Percentiles rank a stretch among this genome's conserved stretches.
These are phyloP conservation scores for Globisporangium rhizosaccharum DNA, from an alignment of 352 stramenopile genomes.

Conservation along the genomic window DNA sequence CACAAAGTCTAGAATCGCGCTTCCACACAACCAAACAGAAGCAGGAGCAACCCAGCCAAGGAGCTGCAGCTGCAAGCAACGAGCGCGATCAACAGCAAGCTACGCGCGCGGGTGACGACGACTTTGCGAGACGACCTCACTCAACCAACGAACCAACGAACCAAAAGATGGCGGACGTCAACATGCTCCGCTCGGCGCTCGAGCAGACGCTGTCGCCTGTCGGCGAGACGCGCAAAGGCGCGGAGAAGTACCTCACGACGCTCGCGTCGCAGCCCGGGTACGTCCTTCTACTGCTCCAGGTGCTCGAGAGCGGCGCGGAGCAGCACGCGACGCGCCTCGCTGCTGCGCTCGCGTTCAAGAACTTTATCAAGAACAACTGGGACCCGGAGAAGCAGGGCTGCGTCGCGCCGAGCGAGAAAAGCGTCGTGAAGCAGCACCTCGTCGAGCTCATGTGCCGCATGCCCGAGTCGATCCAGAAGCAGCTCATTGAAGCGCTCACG, in stretches of 20 bases:
- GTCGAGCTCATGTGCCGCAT: conserved; percentile 98
- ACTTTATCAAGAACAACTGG: conserved; percentile 98
- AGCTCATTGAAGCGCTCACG: conserved; percentile 95
- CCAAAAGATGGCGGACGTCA: conserved; percentile 47
- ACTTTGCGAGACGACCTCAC: background rate
- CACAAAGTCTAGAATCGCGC: too few species aligned
- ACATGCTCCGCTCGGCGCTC: conserved; percentile 65
- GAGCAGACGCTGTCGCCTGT: conserved; percentile 77
- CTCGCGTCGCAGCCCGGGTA: conserved; percentile 64
- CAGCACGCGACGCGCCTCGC: conserved; percentile 63
- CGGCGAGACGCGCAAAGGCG: conserved; percentile 60
- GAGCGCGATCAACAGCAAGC: background rate
- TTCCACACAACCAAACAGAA: too few species aligned
- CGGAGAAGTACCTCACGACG: conserved; percentile 59
- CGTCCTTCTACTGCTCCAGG: conserved; percentile 61
- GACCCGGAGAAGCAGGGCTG: conserved; percentile 81
- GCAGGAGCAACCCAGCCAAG: too few species aligned
- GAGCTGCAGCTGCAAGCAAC: background rate
- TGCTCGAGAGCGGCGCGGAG: conserved; percentile 62
- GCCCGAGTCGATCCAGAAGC: conserved; percentile 89
- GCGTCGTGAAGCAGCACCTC: conserved; percentile 96
- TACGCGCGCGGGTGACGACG: background rate
- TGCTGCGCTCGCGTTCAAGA: conserved; percentile 94
- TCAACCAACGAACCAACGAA: background rate
- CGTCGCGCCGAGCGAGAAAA: conserved; percentile 83